A percentile compares a stretch with the other conserved stretches of the same genome.
Evolutionary conservation across 2,329 filamentous ascomycete genomes (phyloP).

Genomic region (Phoma sp.): DNA sequence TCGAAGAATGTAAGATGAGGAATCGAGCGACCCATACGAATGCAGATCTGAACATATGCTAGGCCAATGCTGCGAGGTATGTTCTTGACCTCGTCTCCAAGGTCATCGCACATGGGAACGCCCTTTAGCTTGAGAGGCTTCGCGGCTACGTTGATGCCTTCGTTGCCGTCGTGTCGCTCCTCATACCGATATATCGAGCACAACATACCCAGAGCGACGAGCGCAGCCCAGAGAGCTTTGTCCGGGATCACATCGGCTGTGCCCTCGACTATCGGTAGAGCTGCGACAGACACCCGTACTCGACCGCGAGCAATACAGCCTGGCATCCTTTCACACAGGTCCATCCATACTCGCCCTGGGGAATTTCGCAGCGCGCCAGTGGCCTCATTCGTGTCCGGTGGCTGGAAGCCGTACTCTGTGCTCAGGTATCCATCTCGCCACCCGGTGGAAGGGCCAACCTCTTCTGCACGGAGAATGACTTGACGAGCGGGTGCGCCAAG

Average conservation of each 20-base stretch:
- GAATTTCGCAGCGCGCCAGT: slow-evolving; percentile 57
- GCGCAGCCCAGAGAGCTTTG: slow-evolving; percentile 61
- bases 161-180: slow-evolving; percentile 61
- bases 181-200: slow-evolving; percentile 64
- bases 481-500: slow-evolving; percentile 63
- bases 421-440: slow-evolving; percentile 64
- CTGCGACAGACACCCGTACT: slow-evolving; percentile 59
- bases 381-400: slow-evolving; percentile 60
- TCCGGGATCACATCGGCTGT: slow-evolving; percentile 61
- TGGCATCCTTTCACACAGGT: slow-evolving; percentile 62
- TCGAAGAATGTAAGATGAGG: slow-evolving; percentile 63
- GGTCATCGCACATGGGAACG: slow-evolving; percentile 59
- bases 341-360: slow-evolving; percentile 62
- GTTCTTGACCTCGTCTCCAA: slow-evolving; percentile 59
- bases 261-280: slow-evolving; percentile 59
- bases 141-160: slow-evolving; percentile 54
- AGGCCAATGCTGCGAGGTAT: slow-evolving; percentile 60
- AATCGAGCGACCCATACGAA: slow-evolving; percentile 61
- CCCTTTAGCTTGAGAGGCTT: slow-evolving; percentile 47
- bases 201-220: slow-evolving; percentile 62
- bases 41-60: slow-evolving; percentile 62
- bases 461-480: slow-evolving; percentile 61
- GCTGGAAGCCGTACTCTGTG: slow-evolving; percentile 61
- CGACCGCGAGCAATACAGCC: slow-evolving; percentile 60
- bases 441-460: slow-evolving; percentile 59